Percentiles rank a stretch among this genome's conserved stretches.
Conservation (phyloP, 2,329 filamentous ascomycete genomes). For the Coniochaeta hoffmannii region DNA sequence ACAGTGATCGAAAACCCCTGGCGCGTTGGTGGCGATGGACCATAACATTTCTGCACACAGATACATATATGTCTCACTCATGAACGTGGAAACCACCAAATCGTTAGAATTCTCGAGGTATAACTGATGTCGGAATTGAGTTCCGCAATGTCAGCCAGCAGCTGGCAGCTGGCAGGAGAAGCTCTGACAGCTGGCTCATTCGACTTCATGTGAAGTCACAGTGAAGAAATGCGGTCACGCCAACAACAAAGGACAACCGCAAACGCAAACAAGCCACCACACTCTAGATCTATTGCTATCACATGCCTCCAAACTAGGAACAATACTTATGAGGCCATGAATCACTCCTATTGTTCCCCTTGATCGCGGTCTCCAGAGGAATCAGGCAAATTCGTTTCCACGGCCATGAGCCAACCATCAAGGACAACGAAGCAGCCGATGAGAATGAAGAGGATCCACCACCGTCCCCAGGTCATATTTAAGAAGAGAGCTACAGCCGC, state of each 20-base stretch:
- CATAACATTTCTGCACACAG: no score
- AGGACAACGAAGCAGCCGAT: background rate
- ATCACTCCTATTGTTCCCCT: conserved; percentile 1
- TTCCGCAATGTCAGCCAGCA: background rate
- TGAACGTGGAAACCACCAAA: no score
- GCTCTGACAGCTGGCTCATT: background rate
- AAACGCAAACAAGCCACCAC: background rate
- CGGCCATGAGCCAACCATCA: background rate
- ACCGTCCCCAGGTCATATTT: conserved; percentile 4
- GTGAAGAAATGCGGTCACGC: background rate
- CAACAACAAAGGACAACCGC: background rate
- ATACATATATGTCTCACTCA: no score
- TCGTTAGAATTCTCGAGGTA: no score
- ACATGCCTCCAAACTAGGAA: background rate
- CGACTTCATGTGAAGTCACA: background rate
- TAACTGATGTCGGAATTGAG: background rate
- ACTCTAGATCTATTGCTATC: background rate
- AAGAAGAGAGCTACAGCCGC: no score
- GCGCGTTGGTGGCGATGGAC: no score
- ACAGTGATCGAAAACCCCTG: no score
- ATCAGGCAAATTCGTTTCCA: background rate
- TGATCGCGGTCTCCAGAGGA: no score
- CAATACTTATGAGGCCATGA: conserved; percentile 3
- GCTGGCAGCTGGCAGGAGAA: background rate
- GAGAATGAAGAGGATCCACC: background rate